These are phyloP conservation scores for Tetrahymena borealis DNA, from an alignment of 73 alveolate species.

Conservation along the genomic window DNA sequence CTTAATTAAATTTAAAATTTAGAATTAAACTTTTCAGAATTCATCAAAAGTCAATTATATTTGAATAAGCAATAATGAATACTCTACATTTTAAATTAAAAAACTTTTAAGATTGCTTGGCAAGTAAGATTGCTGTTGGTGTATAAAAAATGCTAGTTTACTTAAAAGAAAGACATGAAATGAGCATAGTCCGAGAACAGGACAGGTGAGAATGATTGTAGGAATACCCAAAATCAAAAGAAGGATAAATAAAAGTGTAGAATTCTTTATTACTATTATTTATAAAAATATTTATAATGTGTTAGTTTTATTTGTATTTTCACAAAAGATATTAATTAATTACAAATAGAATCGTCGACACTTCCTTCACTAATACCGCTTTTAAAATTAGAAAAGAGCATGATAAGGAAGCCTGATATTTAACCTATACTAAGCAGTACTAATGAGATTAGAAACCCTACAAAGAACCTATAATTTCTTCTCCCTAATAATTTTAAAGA, in stretches of 20 bases:
- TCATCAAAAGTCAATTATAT: not conserved
- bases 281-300: not conserved
- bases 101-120: too few species aligned
- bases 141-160: not conserved
- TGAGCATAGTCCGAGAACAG: conserved; percentile 12
- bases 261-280: conserved; percentile 8
- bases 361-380: conserved; percentile 9
- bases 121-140: too few species aligned
- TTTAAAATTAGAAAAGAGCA: conserved; percentile 32
- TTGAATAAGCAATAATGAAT: too few species aligned
- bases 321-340: not conserved
- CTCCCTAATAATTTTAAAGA: not conserved
- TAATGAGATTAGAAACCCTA: conserved; percentile 31
- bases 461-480: conserved; percentile 42
- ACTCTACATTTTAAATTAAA: too few species aligned
- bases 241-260: conserved; percentile 27
- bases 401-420: conserved; percentile 33
- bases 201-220: conserved; percentile 19
- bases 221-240: conserved; percentile 35
- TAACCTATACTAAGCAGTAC: conserved; percentile 24
- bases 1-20: not conserved
- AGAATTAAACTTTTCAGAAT: not conserved
- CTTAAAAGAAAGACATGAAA: conserved; percentile 28
- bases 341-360: not conserved
- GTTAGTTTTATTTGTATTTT: not conserved